Base-by-base conservation (phyloP, 2,329 filamentous ascomycete genomes). In the Escovopsis sp. region DNA sequence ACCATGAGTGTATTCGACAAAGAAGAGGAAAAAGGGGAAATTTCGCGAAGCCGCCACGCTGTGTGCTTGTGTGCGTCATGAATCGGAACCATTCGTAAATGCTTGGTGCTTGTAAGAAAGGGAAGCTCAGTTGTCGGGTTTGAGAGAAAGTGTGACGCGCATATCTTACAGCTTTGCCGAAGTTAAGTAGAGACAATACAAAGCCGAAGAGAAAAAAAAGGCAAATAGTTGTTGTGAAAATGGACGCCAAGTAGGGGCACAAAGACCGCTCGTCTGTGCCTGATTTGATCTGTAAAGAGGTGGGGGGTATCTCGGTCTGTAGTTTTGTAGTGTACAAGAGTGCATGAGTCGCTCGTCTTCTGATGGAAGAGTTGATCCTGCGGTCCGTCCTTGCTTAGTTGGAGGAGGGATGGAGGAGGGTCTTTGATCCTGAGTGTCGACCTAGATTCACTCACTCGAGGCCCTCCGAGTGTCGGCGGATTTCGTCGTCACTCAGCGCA, bases 401-500 rank as follows among this genome's bases (percentile, higher is more conserved):
- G 20, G 20, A 4, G 20, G 20, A 20, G 24, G 40, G 44, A 39
- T 39, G 40, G 35, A 36, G 6, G 34, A 11, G 39, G 25, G 10
- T 11, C n/a, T 15, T 39, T 16, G n/a, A 11, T 30, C 12, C 34
- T 5, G 15, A 36, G 7, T 20, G 34, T 36, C 12, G 27, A 30
- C n/a, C n/a, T n/a, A n/a, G n/a, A 30, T 9, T 27, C 25, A 30
- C 5, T 47, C 45, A 60, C 56, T 76, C 70, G 29, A 77, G 53
- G 41, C 54, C 59, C 41, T 71, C 67, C 0, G 71, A 73, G 42
- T 66, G 63, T 46, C 61, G 64, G 43, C 72, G 63, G 52, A 91
- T 86, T 53, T 88, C 82, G n/a, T 78, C 75, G 49, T 89, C 84
- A 42, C 64, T 74, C 42, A 91, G 58, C 9, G 84, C 82, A 37